Base-by-base conservation (phyloP, 257 asterid species). In the Avicennia marina region DNA sequence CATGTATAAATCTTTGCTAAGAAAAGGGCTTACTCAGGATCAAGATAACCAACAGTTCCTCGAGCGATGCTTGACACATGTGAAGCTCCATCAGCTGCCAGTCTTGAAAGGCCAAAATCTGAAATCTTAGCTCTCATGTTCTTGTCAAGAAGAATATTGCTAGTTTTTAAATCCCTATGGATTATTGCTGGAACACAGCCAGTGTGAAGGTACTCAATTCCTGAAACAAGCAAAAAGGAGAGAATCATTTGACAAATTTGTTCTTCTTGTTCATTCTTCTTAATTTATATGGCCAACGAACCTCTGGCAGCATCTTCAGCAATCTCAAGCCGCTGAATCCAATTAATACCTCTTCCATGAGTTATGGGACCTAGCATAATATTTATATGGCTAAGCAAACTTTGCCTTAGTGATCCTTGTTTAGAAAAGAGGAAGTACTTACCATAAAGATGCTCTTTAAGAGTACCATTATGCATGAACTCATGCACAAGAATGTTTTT, bases 271-370 rank as follows among this genome's bases (percentile, higher is more conserved):
- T n/a, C n/a, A n/a, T n/a, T n/a, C n/a, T n/a, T n/a, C n/a, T n/a
- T 7, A 36, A 36, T 36, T 36, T 29, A 53, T 4, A 29, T 29
- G 34, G 34, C 34, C 8, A 40, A 71, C 91, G 39, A 58, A 91
- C 99, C 99, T 89, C 71, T 86, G 15, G 95, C 99, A 70, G 99
- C 73, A 75, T 93, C 97, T 78, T 81, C 95, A 54, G 99, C 99
- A 75, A 93, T 82, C 84, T 93, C 96, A 49, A 93, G 96, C 62
- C 99, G 95, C 70, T 69, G 77, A 72, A 86, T 65, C 99, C 97
- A 93, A 66, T 72, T 84, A 50, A 93, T 72, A 59, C 81, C 77
- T 73, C 81, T 72, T 34, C 87, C 97, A 26, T 47, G 89, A 12
- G 79, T 68, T 72, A 74, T 56, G 7, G 94, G 95, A 55, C 95